Conservation (phyloP, 108 stramenopile species). For the Cyclotella baltica region DNA sequence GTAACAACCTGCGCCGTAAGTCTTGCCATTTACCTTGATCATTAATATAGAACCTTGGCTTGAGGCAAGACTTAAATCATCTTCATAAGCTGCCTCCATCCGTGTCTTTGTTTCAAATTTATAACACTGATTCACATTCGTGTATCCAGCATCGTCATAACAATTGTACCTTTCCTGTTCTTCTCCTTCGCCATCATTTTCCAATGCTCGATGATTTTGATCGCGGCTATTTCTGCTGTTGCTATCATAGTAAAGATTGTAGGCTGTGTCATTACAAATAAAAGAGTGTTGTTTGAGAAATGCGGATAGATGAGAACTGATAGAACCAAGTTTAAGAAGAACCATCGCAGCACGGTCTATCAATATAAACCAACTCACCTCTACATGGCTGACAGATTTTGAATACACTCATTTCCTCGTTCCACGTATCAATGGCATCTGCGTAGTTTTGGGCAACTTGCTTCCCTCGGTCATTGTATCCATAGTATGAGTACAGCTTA, state of each 20-base stretch:
- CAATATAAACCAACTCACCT: no score
- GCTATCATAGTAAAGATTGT: conserved; percentile 18
- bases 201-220: conserved; percentile 8
- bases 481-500: conserved; percentile 20
- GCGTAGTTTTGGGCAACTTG: conserved; percentile 6
- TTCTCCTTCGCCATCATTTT: conserved; percentile 33
- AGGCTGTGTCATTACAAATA: no score
- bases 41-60: conserved; percentile 28
- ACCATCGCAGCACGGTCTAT: no score
- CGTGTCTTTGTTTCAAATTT: conserved; percentile 46
- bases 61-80: conserved; percentile 26
- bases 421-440: conserved; percentile 29
- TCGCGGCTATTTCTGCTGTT: neutral
- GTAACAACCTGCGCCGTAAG: conserved; percentile 35
- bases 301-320: no score
- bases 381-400: conserved; percentile 48
- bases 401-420: conserved; percentile 40
- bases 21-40: conserved; percentile 20
- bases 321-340: no score
- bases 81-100: conserved; percentile 3
- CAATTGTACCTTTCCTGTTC: conserved; percentile 35
- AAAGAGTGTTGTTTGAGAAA: no score
- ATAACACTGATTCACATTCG: conserved; percentile 44
- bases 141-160: conserved; percentile 49
- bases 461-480: conserved; percentile 15